Evolutionary conservation across 2,329 filamentous ascomycete genomes (phyloP).

Genomic region (Arachnomyces sp.): DNA sequence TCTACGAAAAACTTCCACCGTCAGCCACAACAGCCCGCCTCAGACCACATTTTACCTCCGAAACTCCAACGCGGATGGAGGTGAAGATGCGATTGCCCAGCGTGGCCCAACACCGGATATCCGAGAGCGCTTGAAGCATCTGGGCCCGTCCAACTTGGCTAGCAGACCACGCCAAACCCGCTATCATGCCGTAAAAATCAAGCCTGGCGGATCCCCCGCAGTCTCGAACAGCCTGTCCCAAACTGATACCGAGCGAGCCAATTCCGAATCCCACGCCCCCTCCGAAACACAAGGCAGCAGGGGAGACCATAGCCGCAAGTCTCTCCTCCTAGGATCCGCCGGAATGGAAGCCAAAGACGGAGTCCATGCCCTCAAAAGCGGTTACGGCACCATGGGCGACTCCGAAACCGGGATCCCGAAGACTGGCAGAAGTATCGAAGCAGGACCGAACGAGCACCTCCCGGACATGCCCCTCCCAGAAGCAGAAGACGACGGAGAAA

Average conservation of each 20-base stretch:
- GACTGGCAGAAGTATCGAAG: conserved; percentile 12
- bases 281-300: conserved; percentile 13
- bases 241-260: no score
- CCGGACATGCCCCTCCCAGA: conserved; percentile 25
- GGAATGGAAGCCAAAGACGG: conserved; percentile 56
- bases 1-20: conserved; percentile 26
- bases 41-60: conserved; percentile 32
- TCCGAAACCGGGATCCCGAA: no score
- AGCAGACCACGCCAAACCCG: conserved; percentile 53
- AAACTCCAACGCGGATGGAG: conserved; percentile 22
- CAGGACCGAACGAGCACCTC: conserved; percentile 18
- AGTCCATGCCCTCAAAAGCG: conserved; percentile 51
- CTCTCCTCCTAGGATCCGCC: conserved; percentile 35
- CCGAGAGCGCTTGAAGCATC: conserved; percentile 52
- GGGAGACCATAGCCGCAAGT: conserved; percentile 1
- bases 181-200: conserved; percentile 57
- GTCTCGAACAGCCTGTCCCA: conserved; percentile 8
- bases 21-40: conserved; percentile 24
- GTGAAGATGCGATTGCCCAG: conserved; percentile 33
- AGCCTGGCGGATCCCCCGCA: conserved; percentile 37
- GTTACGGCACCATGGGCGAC: conserved; percentile 42
- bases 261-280: no score
- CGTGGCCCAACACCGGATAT: conserved; percentile 47
- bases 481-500: conserved; percentile 22
- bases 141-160: conserved; percentile 57